Evolutionary conservation across 2,329 filamentous ascomycete genomes (phyloP).

Genomic region (Verticillium zaregamsianum): DNA sequence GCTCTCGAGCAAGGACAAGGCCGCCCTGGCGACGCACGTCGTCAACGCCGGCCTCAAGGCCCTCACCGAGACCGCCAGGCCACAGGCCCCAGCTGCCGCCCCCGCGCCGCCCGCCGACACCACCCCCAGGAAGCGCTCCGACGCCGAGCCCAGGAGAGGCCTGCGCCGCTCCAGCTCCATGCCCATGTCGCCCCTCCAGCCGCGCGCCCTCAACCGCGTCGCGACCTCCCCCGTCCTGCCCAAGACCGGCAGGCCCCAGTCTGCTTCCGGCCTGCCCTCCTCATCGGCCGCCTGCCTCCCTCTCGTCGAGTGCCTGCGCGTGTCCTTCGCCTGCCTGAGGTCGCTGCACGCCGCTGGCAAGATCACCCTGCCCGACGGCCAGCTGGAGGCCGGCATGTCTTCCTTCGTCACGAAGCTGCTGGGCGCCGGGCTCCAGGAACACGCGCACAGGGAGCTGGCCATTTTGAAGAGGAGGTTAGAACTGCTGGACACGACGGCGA

Average conservation of each 20-base stretch:
- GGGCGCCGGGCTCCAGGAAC: slow-evolving; percentile 58
- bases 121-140: not conserved
- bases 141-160: slow-evolving; percentile 16
- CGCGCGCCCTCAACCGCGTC: slow-evolving; percentile 57
- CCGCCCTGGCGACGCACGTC: slow-evolving; percentile 66
- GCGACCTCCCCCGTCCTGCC: slow-evolving; percentile 43
- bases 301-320: slow-evolving; percentile 64
- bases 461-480: slow-evolving; percentile 63
- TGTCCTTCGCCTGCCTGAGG: slow-evolving; percentile 63
- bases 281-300: slow-evolving; percentile 46
- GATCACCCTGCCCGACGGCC: slow-evolving; percentile 55
- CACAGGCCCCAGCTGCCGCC: too few species aligned
- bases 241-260: slow-evolving; percentile 16
- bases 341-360: slow-evolving; percentile 50
- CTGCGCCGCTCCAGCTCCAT: slow-evolving; percentile 52
- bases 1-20: slow-evolving; percentile 56
- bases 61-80: slow-evolving; percentile 62
- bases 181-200: slow-evolving; percentile 58
- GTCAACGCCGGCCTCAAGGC: slow-evolving; percentile 68
- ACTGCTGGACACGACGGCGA: slow-evolving; percentile 5
- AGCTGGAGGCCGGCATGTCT: slow-evolving; percentile 71
- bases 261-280: slow-evolving; percentile 11
- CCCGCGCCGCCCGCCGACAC: slow-evolving; percentile 16
- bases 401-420: slow-evolving; percentile 65
- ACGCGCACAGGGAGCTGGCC: slow-evolving; percentile 65